Conservation (phyloP, 768 basidiomycete species). For the Mycena indigotica region DNA sequence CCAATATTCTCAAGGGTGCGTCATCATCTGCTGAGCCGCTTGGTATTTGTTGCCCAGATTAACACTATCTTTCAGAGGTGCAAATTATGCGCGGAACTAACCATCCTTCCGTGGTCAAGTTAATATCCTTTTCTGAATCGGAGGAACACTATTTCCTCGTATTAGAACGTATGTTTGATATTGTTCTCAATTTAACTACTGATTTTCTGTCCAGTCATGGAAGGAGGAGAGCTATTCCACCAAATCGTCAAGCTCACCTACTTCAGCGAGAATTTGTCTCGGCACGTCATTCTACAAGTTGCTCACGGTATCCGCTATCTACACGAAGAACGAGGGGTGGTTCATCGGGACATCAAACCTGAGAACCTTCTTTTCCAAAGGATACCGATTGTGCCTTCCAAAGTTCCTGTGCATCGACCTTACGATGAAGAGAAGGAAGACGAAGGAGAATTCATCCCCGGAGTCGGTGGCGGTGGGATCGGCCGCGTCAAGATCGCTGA, state of each 20-base stretch:
- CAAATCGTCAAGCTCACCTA: conserved; percentile 99
- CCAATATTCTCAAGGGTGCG: conserved; percentile 93
- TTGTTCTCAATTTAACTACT: too few species aligned
- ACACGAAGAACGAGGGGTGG: conserved; percentile 96
- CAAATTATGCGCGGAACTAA: conserved; percentile 97
- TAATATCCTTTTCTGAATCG: conserved; percentile 90
- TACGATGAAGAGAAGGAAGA: conserved; percentile 99
- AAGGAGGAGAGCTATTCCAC: conserved; percentile 97
- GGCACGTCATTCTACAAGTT: conserved; percentile 96
- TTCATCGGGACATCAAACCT: conserved; percentile 99
- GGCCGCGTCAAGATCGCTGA: conserved; percentile 98
- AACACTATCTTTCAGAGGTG: conserved; percentile 68
- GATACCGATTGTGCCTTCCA: conserved; percentile 89
- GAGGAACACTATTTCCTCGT: conserved; percentile 92
- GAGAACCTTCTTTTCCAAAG: conserved; percentile 81
- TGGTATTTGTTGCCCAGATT: not conserved
- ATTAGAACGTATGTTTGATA: conserved; percentile 51
- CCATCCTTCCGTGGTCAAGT: conserved; percentile 91
- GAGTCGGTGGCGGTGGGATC: conserved; percentile 94
- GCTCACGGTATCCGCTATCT: conserved; percentile 92
- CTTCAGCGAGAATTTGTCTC: conserved; percentile 95
- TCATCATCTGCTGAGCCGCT: conserved; percentile 5
- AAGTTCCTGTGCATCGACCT: conserved; percentile 69
- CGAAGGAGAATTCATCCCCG: conserved; percentile 92
- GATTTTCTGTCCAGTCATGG: conserved; percentile 68